These are phyloP conservation scores for Mycena vitilis DNA, from an alignment of 768 basidiomycete species.

Conservation along the genomic window DNA sequence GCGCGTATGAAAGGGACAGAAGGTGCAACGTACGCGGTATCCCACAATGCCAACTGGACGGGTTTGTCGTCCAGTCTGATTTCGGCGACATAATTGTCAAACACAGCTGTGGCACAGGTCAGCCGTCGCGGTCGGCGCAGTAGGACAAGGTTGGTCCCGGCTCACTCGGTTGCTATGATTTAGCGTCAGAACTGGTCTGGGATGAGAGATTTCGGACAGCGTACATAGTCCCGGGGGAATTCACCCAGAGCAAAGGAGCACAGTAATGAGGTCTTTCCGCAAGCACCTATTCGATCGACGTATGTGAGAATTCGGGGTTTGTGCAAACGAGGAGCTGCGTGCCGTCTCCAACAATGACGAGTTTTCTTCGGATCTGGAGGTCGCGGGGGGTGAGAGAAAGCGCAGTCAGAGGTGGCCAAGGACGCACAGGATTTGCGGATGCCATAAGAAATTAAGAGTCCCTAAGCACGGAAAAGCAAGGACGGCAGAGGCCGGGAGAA, in stretches of 20 bases:
- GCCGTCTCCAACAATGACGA: slow-evolving; percentile 98
- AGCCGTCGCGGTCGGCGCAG: slow-evolving; percentile 30
- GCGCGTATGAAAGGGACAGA: slow-evolving; percentile 23
- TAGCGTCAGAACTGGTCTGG: slow-evolving; percentile 25
- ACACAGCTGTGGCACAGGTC: slow-evolving; percentile 73
- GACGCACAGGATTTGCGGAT: slow-evolving; percentile 72
- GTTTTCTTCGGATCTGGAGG: slow-evolving; percentile 87
- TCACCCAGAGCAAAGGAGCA: slow-evolving; percentile 94
- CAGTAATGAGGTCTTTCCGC: slow-evolving; percentile 93
- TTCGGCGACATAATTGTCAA: slow-evolving; percentile 99
- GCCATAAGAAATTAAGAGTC: slow-evolving; percentile 34
- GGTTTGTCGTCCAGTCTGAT: slow-evolving; percentile 98
- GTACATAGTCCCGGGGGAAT: slow-evolving; percentile 95
- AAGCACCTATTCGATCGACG: slow-evolving; percentile 72
- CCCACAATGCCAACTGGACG: slow-evolving; percentile 97
- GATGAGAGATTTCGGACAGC: slow-evolving; percentile 46
- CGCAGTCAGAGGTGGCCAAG: slow-evolving; percentile 21
- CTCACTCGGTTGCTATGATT: slow-evolving; percentile 69
- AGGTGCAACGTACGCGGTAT: slow-evolving; percentile 87
- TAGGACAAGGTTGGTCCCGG: slow-evolving; percentile 35
- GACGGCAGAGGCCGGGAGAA: slow-evolving; percentile 21
- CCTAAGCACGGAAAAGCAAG: slow-evolving; percentile 39
- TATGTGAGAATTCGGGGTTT: slow-evolving; percentile 37
- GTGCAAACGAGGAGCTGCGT: slow-evolving; percentile 48
- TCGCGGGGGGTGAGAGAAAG: slow-evolving; percentile 21